phyloP scores from a whole-genome alignment of 306 rosid genomes.

The Carpinus viminea region DNA sequence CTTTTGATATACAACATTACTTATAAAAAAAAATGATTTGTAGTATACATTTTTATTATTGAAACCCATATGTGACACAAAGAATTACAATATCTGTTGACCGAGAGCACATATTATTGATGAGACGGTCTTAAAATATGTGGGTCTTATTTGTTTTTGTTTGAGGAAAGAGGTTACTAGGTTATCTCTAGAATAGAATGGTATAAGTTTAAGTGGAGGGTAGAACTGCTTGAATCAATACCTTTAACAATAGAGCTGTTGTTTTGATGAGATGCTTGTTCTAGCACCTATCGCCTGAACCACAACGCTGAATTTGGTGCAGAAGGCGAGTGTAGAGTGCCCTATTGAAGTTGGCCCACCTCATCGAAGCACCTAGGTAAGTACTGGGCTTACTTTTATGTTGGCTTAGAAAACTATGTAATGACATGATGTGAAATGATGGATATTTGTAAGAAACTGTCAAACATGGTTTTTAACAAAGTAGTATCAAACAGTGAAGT shows the following conservation, averaged over 20 bases:
- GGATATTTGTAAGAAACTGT: background rate
- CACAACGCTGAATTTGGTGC: background rate
- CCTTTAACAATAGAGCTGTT: background rate
- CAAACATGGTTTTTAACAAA: background rate
- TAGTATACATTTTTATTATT: background rate
- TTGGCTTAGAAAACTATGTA: background rate
- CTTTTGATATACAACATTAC: too few relatives aligned
- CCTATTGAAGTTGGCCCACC: background rate
- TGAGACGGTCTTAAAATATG: background rate
- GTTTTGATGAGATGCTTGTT: background rate
- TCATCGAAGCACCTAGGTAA: background rate
- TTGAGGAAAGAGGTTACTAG: background rate
- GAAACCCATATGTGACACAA: too few relatives aligned
- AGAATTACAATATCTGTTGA: too few relatives aligned
- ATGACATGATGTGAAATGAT: background rate
- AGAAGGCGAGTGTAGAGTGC: background rate
- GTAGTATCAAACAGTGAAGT: background rate
- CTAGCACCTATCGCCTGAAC: background rate
- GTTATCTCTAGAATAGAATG: background rate
- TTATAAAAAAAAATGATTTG: background rate
- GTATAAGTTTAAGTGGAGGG: background rate
- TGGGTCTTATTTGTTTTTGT: background rate
- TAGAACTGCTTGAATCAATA: background rate
- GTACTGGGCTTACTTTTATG: background rate
- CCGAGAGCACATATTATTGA: too few relatives aligned